These are phyloP conservation scores for Mortierella antarctica DNA, from an alignment of 192 early-diverging fungal species.

Conservation along the genomic window DNA sequence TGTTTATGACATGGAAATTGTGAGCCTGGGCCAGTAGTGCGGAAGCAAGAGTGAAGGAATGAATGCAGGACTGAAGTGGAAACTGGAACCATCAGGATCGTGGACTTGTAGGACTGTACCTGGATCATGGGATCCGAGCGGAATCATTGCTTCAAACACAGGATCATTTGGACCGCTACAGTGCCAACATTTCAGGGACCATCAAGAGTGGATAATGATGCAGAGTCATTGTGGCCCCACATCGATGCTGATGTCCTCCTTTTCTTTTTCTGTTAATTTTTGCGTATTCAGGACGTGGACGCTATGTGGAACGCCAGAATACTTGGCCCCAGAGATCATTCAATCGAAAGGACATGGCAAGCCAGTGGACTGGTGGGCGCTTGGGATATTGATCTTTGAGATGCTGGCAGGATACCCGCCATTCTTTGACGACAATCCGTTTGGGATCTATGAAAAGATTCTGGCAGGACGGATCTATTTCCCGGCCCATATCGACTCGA, in stretches of 20 bases:
- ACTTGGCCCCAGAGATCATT: conserved; percentile 97
- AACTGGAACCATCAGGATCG: too few relatives aligned
- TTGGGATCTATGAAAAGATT: conserved; percentile 99
- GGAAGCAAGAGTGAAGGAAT: too few relatives aligned
- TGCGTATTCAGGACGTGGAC: conserved; percentile 88
- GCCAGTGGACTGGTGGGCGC: conserved; percentile 99
- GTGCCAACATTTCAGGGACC: too few relatives aligned
- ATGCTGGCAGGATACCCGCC: conserved; percentile 99
- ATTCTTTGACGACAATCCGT: conserved; percentile 97
- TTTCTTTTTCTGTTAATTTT: neutral
- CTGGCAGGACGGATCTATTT: conserved; percentile 89
- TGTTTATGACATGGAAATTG: too few relatives aligned
- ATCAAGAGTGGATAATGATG: too few relatives aligned
- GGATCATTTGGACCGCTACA: too few relatives aligned
- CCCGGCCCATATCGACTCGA: conserved; percentile 85
- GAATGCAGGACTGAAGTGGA: too few relatives aligned
- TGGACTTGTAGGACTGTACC: too few relatives aligned
- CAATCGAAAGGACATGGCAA: conserved; percentile 97
- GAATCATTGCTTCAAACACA: too few relatives aligned
- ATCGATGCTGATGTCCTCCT: neutral
- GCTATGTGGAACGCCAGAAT: conserved; percentile 97
- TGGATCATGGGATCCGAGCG: too few relatives aligned
- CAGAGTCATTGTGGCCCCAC: too few relatives aligned
- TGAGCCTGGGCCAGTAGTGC: too few relatives aligned
- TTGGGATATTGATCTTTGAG: conserved; percentile 97